Evolutionary conservation across 345 rosid species (phyloP), one percentile per base, ranked within the genome.

Genomic region (Populus euphratica): DNA sequence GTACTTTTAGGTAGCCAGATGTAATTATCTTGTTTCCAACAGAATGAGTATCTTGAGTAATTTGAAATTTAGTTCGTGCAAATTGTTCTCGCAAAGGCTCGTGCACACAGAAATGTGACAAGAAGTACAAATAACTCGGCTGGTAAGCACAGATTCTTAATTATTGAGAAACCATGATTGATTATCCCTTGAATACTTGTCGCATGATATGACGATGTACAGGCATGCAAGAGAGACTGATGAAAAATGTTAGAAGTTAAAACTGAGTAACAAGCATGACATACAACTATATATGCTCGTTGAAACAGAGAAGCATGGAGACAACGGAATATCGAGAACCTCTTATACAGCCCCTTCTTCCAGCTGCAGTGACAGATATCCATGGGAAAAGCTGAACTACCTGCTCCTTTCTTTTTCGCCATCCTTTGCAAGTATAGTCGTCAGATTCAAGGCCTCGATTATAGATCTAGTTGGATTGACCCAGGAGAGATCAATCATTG

Each of bases 1-100:
- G 25, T 69, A 5, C 36, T 29, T 14, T 50, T 47, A 73, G 79
- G 77, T 50, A 65, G 79, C 70, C 78, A 73, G 78, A 73, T 76
- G 70, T 54, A 76, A 52, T 44, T 43, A 49, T 17, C 73, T 35
- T 61, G 35, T 69, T 68, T 14, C 54, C 50, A 23, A 69, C 16
- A 71, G 62, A 63, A 18, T 64, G 76, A 23, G 14, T 73, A 70
- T 74, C 21, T 43, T 47, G 52, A 47, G 52, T 47, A 47, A 47
- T 47, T 14, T 47, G 52, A 47, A 47, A 12, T 4, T 47, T 47
- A 12, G 77, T 72, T 66, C 5, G 68, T 72, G 63, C 73, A 43
- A 61, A 72, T 68, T 63, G 36, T 70, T 50, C 64, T 68, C 59
- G 47, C 69, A 18, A 43, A 68, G 80, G 29, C 47, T 31, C 38